A percentile compares a stretch with the other conserved stretches of the same genome.
Conservation (phyloP, 2,329 filamentous ascomycete genomes). For the Hypoxylon sp. region DNA sequence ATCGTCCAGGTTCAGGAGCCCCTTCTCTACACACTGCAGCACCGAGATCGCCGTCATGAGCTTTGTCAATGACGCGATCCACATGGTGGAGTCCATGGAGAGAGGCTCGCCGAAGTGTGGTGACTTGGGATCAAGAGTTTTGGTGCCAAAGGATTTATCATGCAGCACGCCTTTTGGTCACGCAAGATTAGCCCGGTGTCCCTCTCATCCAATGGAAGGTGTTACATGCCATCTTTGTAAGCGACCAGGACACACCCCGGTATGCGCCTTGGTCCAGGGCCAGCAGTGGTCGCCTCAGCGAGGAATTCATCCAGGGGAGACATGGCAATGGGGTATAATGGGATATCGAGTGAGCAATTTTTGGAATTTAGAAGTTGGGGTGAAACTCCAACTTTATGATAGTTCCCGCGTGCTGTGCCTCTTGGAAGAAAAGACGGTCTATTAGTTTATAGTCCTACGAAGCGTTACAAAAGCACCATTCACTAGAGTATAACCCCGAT, state of each 20-base stretch:
- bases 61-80: constrained; percentile 35
- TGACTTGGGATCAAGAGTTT: not conserved
- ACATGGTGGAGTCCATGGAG: constrained; percentile 15
- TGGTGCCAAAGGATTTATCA: constrained; percentile 2
- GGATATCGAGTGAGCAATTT: not conserved
- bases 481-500: not conserved
- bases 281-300: constrained; percentile 3
- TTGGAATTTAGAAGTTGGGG: not conserved
- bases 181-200: not conserved
- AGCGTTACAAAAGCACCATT: no score
- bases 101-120: not conserved
- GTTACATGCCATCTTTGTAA: constrained; percentile 5
- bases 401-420: no score
- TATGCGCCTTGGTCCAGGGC: not conserved
- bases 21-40: constrained; percentile 32
- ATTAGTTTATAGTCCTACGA: not conserved
- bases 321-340: not conserved
- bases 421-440: not conserved
- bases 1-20: constrained; percentile 31
- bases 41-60: constrained; percentile 33
- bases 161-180: not conserved
- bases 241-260: constrained; percentile 2
- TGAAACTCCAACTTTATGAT: not conserved
- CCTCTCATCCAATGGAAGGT: not conserved
- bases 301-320: not conserved